Percentiles rank a stretch among this genome's conserved stretches.
phyloP scores from a whole-genome alignment of 805 yeast genomes.

The Yamadazyma philogaea region DNA sequence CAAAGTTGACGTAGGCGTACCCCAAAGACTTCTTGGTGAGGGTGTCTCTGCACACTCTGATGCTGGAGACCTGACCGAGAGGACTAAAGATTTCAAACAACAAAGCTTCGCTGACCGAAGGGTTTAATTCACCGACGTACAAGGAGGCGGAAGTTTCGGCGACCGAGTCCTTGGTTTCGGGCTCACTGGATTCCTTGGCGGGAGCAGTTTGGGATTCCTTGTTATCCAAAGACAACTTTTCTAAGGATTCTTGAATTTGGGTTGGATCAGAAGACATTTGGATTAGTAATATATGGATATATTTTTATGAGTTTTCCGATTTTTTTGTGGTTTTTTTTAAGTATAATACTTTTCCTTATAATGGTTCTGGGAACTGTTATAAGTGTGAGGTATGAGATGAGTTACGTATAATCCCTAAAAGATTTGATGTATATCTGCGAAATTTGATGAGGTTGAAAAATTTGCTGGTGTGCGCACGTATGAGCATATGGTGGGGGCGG shows the following conservation, averaged over 20 bases:
- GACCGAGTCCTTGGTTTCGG: constrained; percentile 33
- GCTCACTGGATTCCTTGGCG: constrained; percentile 21
- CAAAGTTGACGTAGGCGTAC: constrained; percentile 97
- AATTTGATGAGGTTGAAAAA: constrained; percentile 11
- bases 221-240: constrained; percentile 44
- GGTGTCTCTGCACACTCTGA: constrained; percentile 98
- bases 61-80: constrained; percentile 91
- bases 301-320: constrained; percentile 10
- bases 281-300: constrained; percentile 15
- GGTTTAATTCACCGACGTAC: constrained; percentile 96
- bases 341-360: constrained; percentile 2
- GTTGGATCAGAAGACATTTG: constrained; percentile 36
- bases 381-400: constrained; percentile 1
- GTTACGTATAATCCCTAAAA: constrained; percentile 3
- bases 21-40: constrained; percentile 95
- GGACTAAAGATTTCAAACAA: constrained; percentile 93
- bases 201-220: constrained; percentile 24
- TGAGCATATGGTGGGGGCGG: not conserved
- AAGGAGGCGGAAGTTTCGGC: constrained; percentile 75
- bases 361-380: constrained; percentile 1
- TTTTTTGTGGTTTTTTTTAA: constrained; percentile 12
- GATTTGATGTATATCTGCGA: constrained; percentile 1
- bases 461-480: constrained; percentile 4
- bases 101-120: constrained; percentile 88
- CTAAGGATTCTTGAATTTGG: constrained; percentile 46